Conservation (phyloP, 768 basidiomycete species). For the Postia placenta region DNA sequence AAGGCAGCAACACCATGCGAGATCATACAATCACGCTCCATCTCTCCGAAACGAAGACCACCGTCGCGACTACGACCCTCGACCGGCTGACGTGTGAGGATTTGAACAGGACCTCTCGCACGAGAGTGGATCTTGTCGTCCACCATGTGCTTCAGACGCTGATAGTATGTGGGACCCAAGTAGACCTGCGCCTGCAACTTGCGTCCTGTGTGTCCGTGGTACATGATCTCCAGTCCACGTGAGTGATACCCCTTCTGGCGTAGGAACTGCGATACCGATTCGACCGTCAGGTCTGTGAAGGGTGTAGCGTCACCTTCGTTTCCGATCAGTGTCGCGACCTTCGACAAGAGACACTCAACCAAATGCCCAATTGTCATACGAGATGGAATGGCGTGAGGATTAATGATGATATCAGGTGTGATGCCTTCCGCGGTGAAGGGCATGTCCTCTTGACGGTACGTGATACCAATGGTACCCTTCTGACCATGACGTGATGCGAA, state of each 20-base stretch:
- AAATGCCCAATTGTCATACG: conserved; percentile 99
- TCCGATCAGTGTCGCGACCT: conserved; percentile 93
- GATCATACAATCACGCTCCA: conserved; percentile 99
- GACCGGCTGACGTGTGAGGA: conserved; percentile 94
- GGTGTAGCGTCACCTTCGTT: conserved; percentile 98
- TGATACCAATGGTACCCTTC: conserved; percentile 99
- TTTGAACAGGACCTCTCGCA: conserved; percentile 95
- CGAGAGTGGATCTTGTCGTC: conserved; percentile 99
- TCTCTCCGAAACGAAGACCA: conserved; percentile 99
- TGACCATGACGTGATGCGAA: conserved; percentile 99
- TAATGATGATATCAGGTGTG: conserved; percentile 95
- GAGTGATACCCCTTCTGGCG: conserved; percentile 92
- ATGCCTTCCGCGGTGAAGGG: conserved; percentile 97
- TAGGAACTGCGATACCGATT: conserved; percentile 91
- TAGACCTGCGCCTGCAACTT: conserved; percentile 98
- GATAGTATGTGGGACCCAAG: conserved; percentile 98
- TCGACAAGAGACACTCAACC: conserved; percentile 95
- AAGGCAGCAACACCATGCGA: conserved; percentile 98
- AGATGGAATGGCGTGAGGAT: conserved; percentile 98
- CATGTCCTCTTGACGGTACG: conserved; percentile 99
- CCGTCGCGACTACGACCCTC: conserved; percentile 99
- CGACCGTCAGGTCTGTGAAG: conserved; percentile 96
- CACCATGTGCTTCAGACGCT: conserved; percentile 99
- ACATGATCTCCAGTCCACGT: conserved; percentile 96
- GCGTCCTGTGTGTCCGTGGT: conserved; percentile 96